Evolutionary conservation across 306 rosid species (phyloP).

Genomic region (Castanea crenata): DNA sequence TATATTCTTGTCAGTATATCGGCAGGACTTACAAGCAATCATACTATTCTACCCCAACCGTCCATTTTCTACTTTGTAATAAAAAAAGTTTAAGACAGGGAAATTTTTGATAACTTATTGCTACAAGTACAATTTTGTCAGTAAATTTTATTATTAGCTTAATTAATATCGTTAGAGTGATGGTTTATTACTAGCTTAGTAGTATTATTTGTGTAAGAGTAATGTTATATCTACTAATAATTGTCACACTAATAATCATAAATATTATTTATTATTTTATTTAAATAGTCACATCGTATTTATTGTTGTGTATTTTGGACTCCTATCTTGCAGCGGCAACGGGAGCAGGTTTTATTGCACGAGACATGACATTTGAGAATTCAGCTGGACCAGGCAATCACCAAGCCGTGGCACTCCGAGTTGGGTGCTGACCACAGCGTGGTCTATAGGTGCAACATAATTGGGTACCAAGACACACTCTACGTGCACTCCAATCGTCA

Average conservation of each 20-base stretch:
- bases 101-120: no score
- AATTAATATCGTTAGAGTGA: no score
- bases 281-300: no score
- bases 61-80: slow-evolving; percentile 3
- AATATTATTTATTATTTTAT: no score
- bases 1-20: no score
- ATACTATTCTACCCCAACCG: not conserved
- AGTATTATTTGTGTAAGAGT: no score
- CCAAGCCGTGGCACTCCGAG: slow-evolving; percentile 92
- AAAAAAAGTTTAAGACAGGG: not conserved
- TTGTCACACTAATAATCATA: no score
- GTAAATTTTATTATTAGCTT: no score
- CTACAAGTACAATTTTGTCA: no score
- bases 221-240: no score
- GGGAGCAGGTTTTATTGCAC: slow-evolving; percentile 79
- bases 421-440: slow-evolving; percentile 87
- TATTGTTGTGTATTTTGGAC: not conserved
- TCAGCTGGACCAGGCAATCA: slow-evolving; percentile 75
- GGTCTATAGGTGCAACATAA: slow-evolving; percentile 61
- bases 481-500: slow-evolving; percentile 93
- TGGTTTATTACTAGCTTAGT: no score
- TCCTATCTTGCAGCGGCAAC: slow-evolving; percentile 55
- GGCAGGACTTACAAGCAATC: not conserved
- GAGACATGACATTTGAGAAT: slow-evolving; percentile 78
- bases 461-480: slow-evolving; percentile 79